Conservation (phyloP, 2,329 filamentous ascomycete species). For the Ophiostoma sp. region DNA sequence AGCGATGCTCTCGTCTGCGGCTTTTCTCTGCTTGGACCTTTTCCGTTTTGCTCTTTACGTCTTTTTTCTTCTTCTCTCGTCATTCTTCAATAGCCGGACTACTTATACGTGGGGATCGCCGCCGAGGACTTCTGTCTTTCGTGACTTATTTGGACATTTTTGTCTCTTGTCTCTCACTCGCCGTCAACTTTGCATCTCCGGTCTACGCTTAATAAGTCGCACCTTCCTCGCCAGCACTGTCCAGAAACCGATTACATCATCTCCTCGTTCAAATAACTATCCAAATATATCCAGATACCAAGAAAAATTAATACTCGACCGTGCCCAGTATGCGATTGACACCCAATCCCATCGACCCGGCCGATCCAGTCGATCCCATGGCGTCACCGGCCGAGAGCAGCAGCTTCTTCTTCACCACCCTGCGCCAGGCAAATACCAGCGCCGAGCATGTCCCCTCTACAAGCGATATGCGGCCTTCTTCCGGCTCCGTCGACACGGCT, state of each 20-base stretch:
- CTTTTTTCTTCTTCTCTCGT: neutral
- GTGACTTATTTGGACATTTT: too few relatives aligned
- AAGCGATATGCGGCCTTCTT: neutral
- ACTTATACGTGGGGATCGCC: neutral
- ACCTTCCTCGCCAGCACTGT: neutral
- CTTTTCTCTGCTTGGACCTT: neutral
- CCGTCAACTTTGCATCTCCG: neutral
- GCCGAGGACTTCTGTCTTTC: neutral
- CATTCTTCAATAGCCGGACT: neutral
- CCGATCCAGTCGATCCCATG: neutral
- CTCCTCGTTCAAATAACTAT: neutral
- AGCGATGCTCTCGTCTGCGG: neutral
- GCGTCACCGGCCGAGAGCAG: neutral
- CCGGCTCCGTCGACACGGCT: neutral
- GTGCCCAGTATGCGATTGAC: neutral
- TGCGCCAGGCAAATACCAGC: conserved; percentile 19
- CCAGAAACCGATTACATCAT: neutral
- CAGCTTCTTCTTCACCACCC: conserved; percentile 20
- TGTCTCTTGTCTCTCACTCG: neutral
- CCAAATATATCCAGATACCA: neutral
- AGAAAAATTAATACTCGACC: neutral
- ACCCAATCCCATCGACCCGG: neutral
- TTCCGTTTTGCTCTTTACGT: neutral
- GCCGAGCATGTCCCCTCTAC: neutral
- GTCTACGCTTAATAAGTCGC: neutral